phyloP scores from a whole-genome alignment of 176 grass and related monocot genomes.

The Carex cristatella region DNA sequence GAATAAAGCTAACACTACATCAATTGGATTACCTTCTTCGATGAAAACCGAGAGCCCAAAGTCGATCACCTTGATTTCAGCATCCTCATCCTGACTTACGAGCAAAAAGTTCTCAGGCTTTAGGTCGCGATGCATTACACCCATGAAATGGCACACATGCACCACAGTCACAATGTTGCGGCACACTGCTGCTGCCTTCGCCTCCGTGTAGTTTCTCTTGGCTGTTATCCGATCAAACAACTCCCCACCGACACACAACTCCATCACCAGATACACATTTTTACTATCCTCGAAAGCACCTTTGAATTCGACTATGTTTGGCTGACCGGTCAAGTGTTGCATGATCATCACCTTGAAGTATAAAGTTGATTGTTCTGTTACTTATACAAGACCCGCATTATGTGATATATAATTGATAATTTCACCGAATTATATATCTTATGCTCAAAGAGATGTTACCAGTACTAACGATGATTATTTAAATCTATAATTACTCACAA shows the following conservation, averaged over 20 bases:
- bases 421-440: background rate
- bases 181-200: slow-evolving; percentile 10
- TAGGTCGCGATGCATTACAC: slow-evolving; percentile 36
- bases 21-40: slow-evolving; percentile 18
- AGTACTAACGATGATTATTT: background rate
- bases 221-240: slow-evolving; percentile 36
- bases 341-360: slow-evolving; percentile 28
- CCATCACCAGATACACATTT: slow-evolving; percentile 30
- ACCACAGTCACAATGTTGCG: slow-evolving; percentile 31
- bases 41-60: slow-evolving; percentile 41
- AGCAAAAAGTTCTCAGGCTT: slow-evolving; percentile 43
- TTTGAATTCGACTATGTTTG: slow-evolving; percentile 38
- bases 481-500: background rate
- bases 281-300: slow-evolving; percentile 25
- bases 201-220: slow-evolving; percentile 34
- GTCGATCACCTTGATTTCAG: slow-evolving; percentile 33
- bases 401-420: background rate
- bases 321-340: slow-evolving; percentile 31
- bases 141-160: slow-evolving; percentile 40
- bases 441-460: no score
- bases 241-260: slow-evolving; percentile 34
- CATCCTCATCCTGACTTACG: slow-evolving; percentile 21
- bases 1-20: no score
- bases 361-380: background rate
- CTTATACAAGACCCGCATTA: background rate